A percentile compares a stretch with the other conserved stretches of the same genome.
These are phyloP conservation scores for Agmasoma carcini DNA, from an alignment of 371 early-diverging fungal genomes.

Conservation along the genomic window DNA sequence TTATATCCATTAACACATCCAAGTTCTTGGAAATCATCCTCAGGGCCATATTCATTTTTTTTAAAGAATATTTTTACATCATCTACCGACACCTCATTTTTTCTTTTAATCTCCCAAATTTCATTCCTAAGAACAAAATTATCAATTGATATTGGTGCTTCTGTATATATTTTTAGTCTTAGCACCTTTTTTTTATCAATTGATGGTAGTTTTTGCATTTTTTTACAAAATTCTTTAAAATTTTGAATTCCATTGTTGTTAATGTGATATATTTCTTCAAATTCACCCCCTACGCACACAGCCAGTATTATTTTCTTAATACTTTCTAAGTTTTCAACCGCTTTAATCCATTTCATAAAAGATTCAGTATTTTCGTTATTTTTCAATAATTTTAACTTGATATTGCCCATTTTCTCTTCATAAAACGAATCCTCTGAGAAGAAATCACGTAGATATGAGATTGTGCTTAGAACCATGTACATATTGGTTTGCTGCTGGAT, in stretches of 20 bases:
- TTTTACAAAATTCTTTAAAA: background rate
- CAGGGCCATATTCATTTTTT: no score
- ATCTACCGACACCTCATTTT: no score
- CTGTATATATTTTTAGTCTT: no score
- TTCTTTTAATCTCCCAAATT: no score
- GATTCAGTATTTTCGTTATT: background rate
- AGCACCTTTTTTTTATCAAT: background rate
- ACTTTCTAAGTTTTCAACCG: background rate
- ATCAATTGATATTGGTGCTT: no score
- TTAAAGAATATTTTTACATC: no score
- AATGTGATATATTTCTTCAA: conserved; percentile 4
- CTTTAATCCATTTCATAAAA: conserved; percentile 1
- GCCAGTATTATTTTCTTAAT: background rate
- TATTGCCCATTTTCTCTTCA: no score
- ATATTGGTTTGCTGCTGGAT: background rate
- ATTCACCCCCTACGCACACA: background rate
- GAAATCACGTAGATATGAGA: conserved; percentile 1
- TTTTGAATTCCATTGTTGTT: background rate
- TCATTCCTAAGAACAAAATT: no score
- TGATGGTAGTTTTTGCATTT: background rate
- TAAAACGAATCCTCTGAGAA: conserved; percentile 6
- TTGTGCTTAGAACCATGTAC: background rate
- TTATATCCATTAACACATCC: no score
- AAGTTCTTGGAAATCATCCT: no score
- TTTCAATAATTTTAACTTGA: background rate